phyloP scores from a whole-genome alignment of 345 rosid genomes.

The Citrus maxima region DNA sequence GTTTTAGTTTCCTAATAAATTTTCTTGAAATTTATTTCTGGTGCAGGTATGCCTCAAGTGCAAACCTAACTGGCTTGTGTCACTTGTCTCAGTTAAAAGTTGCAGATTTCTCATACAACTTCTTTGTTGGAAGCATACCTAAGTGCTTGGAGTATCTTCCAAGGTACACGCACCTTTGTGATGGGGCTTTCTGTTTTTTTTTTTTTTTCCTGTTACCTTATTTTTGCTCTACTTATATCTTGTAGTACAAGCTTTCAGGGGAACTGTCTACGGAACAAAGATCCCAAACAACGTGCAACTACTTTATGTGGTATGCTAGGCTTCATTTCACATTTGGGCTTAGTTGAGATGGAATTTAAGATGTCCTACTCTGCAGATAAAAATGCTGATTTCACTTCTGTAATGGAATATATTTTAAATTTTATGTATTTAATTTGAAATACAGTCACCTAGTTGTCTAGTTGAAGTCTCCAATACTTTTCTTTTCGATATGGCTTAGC shows the following conservation, averaged over 20 bases:
- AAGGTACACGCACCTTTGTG: constrained; percentile 38
- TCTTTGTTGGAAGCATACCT: constrained; percentile 79
- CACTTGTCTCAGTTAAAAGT: constrained; percentile 61
- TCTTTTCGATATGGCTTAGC: background rate
- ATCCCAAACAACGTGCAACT: constrained; percentile 64
- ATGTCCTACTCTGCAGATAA: background rate
- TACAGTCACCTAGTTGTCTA: background rate
- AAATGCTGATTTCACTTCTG: background rate
- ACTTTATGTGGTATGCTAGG: constrained; percentile 61
- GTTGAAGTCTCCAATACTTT: background rate
- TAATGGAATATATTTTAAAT: background rate
- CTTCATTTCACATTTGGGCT: background rate
- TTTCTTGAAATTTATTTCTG: constrained; percentile 2
- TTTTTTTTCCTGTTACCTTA: constrained; percentile 3
- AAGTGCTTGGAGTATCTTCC: constrained; percentile 80
- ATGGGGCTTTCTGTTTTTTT: background rate
- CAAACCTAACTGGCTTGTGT: constrained; percentile 69
- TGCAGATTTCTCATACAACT: constrained; percentile 87
- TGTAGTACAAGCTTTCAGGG: constrained; percentile 87
- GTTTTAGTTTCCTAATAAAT: background rate
- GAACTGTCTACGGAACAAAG: constrained; percentile 69
- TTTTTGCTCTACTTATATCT: background rate
- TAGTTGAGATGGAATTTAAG: background rate
- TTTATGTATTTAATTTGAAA: background rate
- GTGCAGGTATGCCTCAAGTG: constrained; percentile 60